A percentile compares a stretch with the other conserved stretches of the same genome.
These are phyloP conservation scores for Verticillium dahliae DNA, from an alignment of 2,329 filamentous ascomycete genomes.

Conservation along the genomic window DNA sequence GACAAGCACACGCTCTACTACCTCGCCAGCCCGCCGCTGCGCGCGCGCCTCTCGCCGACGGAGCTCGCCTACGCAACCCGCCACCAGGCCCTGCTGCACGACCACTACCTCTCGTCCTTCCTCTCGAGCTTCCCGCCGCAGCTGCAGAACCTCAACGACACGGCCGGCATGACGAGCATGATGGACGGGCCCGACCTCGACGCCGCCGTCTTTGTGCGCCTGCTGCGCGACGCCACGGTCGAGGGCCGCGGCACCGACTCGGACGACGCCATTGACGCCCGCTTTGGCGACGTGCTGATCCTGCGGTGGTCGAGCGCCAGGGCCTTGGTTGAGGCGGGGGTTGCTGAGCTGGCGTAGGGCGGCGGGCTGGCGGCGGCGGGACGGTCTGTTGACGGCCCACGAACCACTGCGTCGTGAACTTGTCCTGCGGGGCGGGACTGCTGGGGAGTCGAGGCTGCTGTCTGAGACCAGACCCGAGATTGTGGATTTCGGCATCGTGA, in stretches of 20 bases:
- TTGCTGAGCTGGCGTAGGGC: conserved; percentile 52
- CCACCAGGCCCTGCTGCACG: conserved; percentile 77
- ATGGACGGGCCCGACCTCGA: conserved; percentile 80
- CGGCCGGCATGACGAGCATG: conserved; percentile 85
- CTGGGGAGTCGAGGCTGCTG: too few relatives aligned
- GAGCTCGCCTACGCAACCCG: conserved; percentile 79
- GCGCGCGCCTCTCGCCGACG: conserved; percentile 61
- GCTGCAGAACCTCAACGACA: conserved; percentile 84
- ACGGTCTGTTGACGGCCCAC: too few relatives aligned
- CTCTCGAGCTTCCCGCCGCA: conserved; percentile 71
- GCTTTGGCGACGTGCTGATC: conserved; percentile 60
- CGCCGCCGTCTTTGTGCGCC: conserved; percentile 75
- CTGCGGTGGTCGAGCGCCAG: conserved; percentile 72
- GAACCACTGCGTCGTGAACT: too few relatives aligned
- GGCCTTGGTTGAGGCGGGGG: conserved; percentile 43
- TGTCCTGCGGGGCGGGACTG: too few relatives aligned
- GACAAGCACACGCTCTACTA: conserved; percentile 73
- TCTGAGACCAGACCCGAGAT: too few relatives aligned
- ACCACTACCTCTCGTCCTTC: conserved; percentile 82
- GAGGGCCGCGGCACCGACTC: conserved; percentile 56
- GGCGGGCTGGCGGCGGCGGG: not conserved
- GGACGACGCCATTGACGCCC: conserved; percentile 52
- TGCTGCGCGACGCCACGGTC: conserved; percentile 55
- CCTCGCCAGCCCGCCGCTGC: conserved; percentile 48
- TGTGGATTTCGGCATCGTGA: too few relatives aligned